Evolutionary conservation across 176 grass and related monocot genomes (phyloP).

Genomic region (Eragrostis nindensis): DNA sequence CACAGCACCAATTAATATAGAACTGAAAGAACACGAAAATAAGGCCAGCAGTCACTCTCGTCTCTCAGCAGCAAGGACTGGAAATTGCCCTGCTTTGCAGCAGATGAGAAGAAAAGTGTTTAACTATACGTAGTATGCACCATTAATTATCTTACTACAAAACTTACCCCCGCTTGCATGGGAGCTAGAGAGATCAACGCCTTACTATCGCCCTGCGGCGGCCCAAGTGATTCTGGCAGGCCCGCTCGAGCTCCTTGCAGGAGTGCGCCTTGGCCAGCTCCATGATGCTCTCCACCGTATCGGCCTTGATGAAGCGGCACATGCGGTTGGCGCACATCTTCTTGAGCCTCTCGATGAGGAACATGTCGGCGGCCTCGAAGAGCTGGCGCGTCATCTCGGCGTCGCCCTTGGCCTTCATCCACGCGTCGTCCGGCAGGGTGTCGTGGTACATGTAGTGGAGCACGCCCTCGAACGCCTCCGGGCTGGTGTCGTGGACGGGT

Average conservation of each 20-base stretch:
- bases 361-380: conserved; percentile 52
- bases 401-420: not conserved
- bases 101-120: no score
- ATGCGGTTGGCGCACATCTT: conserved; percentile 38
- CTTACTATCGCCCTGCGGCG: not conserved
- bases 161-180: no score
- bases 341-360: conserved; percentile 47
- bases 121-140: not conserved
- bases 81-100: no score
- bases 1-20: no score
- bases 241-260: conserved; percentile 33
- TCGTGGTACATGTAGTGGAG: conserved; percentile 58
- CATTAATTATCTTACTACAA: not conserved
- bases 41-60: no score
- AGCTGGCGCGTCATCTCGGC: conserved; percentile 17
- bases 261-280: conserved; percentile 35
- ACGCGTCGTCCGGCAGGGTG: conserved; percentile 5
- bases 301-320: conserved; percentile 11
- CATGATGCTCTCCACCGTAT: conserved; percentile 20
- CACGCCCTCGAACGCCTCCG: conserved; percentile 44
- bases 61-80: not conserved
- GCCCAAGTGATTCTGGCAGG: not conserved
- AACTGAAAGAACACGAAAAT: no score
- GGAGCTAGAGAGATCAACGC: not conserved
- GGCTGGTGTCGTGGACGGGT: not conserved